Evolutionary conservation across 2,329 filamentous ascomycete genomes (phyloP).

Genomic region (Talaromyces islandicus): DNA sequence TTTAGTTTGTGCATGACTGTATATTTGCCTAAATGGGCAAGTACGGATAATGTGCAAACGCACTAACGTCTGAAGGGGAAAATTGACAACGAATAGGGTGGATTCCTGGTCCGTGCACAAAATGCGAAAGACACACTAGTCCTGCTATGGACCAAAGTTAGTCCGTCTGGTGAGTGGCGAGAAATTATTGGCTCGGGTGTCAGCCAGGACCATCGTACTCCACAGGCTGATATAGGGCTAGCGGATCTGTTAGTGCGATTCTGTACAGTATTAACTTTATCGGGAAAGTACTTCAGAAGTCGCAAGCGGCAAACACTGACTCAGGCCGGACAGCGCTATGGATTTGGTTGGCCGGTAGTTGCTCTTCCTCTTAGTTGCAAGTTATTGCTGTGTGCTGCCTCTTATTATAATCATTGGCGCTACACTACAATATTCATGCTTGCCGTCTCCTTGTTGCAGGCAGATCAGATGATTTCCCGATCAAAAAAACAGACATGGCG

Average conservation of each 20-base stretch:
- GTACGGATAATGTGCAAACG: neutral
- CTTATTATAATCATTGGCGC: neutral
- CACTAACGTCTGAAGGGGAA: neutral
- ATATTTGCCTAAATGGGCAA: slow-evolving; percentile 2
- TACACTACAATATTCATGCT: neutral
- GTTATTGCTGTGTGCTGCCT: neutral
- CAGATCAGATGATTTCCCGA: neutral
- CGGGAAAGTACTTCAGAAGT: slow-evolving; percentile 8
- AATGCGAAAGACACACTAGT: neutral
- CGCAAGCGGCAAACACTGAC: slow-evolving; percentile 1
- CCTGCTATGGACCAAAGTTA: neutral
- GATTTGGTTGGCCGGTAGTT: neutral
- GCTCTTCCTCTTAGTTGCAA: neutral
- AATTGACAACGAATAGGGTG: neutral
- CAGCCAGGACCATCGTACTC: neutral
- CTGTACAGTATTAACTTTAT: slow-evolving; percentile 4
- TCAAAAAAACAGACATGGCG: neutral
- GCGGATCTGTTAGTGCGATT: neutral
- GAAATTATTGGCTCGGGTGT: neutral
- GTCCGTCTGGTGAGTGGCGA: neutral
- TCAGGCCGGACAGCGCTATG: neutral
- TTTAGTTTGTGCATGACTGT: neutral
- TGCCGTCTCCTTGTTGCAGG: neutral
- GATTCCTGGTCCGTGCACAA: neutral
- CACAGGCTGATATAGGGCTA: neutral